phyloP scores from a whole-genome alignment of 495 filamentous ascomycete genomes.

The Xylaria longipes region DNA sequence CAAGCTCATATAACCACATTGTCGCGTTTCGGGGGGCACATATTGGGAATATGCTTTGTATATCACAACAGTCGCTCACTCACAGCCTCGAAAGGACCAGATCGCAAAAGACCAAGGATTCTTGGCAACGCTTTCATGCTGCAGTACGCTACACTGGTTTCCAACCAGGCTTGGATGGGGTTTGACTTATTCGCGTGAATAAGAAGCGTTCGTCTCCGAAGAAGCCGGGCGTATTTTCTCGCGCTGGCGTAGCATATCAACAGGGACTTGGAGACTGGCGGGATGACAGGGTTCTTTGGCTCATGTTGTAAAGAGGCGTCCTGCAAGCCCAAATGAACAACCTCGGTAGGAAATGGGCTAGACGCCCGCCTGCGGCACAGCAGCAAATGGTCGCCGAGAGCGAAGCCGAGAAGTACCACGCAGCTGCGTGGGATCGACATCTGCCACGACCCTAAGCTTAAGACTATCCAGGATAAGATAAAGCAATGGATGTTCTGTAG shows the following conservation, averaged over 20 bases:
- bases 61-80: neutral
- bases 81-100: neutral
- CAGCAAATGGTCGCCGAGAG: conserved; percentile 5
- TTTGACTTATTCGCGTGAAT: neutral
- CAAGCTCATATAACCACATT: conserved; percentile 3
- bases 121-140: neutral
- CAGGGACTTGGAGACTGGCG: conserved; percentile 16
- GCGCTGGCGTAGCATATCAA: conserved; percentile 11
- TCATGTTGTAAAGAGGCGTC: conserved; percentile 14
- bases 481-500: neutral
- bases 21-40: neutral
- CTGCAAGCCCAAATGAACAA: conserved; percentile 16
- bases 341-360: neutral
- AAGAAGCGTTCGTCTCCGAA: conserved; percentile 6
- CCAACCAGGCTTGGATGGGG: neutral
- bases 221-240: conserved; percentile 1
- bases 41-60: neutral
- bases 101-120: conserved; percentile 7
- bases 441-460: conserved; percentile 2
- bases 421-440: conserved; percentile 17
- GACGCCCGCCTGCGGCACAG: conserved; percentile 28
- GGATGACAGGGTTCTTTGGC: conserved; percentile 19
- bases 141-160: neutral
- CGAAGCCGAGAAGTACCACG: conserved; percentile 21
- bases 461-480: neutral